Conservation (phyloP, 768 basidiomycete species). For the Lactifluus hygrophoroides region DNA sequence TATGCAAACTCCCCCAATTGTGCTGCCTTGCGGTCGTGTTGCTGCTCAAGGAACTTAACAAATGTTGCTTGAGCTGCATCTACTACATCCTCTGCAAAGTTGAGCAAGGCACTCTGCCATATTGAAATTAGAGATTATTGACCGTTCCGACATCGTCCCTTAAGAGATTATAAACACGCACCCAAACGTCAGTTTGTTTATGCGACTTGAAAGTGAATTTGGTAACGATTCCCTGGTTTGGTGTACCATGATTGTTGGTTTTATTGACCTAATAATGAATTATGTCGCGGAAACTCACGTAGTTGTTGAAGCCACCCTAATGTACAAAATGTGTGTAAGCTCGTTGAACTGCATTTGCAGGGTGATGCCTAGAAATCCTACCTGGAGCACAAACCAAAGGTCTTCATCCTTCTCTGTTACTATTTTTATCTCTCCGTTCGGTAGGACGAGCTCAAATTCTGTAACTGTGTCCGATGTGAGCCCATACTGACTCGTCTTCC, state of each 20-base stretch:
- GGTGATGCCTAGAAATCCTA: background rate
- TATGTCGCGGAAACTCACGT: background rate
- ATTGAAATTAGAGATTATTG: too few relatives aligned
- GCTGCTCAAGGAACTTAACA: background rate
- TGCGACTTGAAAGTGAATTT: conserved; percentile 7
- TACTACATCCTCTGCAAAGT: background rate
- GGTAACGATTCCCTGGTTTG: conserved; percentile 11
- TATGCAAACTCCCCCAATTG: background rate
- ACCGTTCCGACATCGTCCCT: background rate
- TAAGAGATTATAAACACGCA: background rate
- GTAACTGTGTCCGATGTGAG: conserved; percentile 29
- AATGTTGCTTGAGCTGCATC: background rate
- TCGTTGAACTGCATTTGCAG: background rate
- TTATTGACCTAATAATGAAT: too few relatives aligned
- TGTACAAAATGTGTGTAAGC: background rate
- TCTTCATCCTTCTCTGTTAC: conserved; percentile 9
- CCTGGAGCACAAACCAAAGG: conserved; percentile 16
- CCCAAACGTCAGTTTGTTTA: conserved; percentile 13
- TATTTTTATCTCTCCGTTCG: conserved; percentile 22
- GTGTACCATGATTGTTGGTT: background rate
- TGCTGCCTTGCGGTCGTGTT: conserved; percentile 1
- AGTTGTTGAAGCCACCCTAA: conserved; percentile 14
- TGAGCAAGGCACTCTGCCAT: background rate
- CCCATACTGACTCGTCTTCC: conserved; percentile 29
- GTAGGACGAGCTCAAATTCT: conserved; percentile 25